Percentiles rank a stretch among this genome's conserved stretches.
phyloP scores from a whole-genome alignment of 2,329 filamentous ascomycete genomes.

The Sporothrix inflata region DNA sequence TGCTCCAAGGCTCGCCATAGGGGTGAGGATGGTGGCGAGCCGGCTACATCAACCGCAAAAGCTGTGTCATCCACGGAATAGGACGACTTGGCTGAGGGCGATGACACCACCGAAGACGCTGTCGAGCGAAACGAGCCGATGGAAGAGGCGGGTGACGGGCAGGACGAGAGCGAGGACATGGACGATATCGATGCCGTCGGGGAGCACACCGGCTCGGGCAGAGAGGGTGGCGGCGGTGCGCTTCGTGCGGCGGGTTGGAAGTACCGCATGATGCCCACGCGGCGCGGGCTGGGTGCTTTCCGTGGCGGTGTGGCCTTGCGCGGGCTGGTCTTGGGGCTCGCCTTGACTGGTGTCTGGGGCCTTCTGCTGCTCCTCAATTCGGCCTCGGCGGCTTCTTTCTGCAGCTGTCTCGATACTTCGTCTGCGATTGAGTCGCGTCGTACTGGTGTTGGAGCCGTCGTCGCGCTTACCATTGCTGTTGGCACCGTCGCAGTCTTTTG shows the following conservation, averaged over 20 bases:
- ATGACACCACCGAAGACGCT: background rate
- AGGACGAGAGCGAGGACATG: slow-evolving; percentile 22
- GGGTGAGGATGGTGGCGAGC: slow-evolving; percentile 22
- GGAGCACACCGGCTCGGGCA: background rate
- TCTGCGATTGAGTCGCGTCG: background rate
- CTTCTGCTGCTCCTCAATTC: background rate
- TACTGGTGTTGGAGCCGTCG: background rate
- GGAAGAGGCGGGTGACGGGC: slow-evolving; percentile 26
- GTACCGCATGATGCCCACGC: slow-evolving; percentile 33
- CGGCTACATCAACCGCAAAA: background rate
- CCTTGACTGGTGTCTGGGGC: background rate
- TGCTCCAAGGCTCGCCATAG: background rate
- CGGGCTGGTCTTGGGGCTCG: background rate
- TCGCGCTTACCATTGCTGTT: background rate
- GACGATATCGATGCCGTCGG: slow-evolving; percentile 18
- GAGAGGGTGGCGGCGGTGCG: background rate
- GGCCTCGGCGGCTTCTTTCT: slow-evolving; percentile 22
- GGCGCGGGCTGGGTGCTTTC: slow-evolving; percentile 12
- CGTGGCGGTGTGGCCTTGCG: background rate
- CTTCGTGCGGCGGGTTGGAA: slow-evolving; percentile 31
- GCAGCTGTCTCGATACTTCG: slow-evolving; percentile 26
- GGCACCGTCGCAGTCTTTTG: background rate
- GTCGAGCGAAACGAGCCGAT: background rate
- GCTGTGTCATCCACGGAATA: background rate
- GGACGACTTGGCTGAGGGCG: background rate